Evolutionary conservation across 768 basidiomycete species (phyloP), one percentile per base, ranked within the genome.

Genomic region (Trametopsis cervina): DNA sequence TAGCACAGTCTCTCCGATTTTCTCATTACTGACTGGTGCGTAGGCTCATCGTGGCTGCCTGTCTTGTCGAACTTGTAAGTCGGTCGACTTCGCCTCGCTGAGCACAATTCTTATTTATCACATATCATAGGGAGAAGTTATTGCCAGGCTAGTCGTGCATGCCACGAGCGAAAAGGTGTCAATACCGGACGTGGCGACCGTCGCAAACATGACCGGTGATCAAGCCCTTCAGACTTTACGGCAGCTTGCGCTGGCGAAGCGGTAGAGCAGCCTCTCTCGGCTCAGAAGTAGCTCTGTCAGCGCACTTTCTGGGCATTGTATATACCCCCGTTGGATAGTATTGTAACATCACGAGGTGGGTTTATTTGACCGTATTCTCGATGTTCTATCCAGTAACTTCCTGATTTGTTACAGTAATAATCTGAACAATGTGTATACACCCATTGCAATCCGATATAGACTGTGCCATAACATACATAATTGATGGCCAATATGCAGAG

Each of bases 21-120:
- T 74, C 47, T 76, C 75, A 64, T 40, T 13, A n/a, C 37, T 58
- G 59, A 51, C 48, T 61, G 41, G 24, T 60, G 46, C 55, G 56
- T 49, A 92, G 89, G 88, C 71, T 96, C 22, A 96, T 96, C 57
- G 82, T 91, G 18, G 82, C 84, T 1, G 91, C 91, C 18, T 86
- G 86, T 61, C 63, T 95, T n/a, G 91, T 95, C 9, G 92, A 92
- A 67, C 63, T 86, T 51, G 89, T 86, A 57, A 25, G 79, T 72
- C 37, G 36, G 7, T 23, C 51, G 37, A 41, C 27, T 20, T 15
- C n/a, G 6, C 24, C 25, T 20, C 33, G 10, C 10, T 35, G 33
- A 35, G n/a, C 17, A 41, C 40, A 12, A 41, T 13, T n/a, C n/a
- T n/a, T n/a, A n/a, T n/a, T n/a, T n/a, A 11, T 41, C 12, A 41